Percentiles rank a stretch among this genome's conserved stretches.
Conservation (phyloP, 257 asterid genomes). For the Ehretia macrophylla region DNA sequence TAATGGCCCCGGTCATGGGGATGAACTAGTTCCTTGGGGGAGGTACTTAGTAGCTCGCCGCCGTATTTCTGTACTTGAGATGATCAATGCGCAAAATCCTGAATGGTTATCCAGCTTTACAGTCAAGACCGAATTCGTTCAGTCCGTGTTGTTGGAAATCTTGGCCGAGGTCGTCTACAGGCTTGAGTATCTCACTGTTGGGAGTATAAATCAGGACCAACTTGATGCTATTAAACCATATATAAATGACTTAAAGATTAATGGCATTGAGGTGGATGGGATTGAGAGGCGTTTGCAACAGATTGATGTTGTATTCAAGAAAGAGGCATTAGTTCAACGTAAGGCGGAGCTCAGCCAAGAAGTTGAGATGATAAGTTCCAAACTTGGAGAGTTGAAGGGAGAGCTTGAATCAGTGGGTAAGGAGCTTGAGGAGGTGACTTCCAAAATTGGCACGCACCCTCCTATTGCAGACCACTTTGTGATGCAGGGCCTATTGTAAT, state of each 20-base stretch:
- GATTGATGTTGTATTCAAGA: constrained; percentile 1
- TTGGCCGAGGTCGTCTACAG: constrained; percentile 13
- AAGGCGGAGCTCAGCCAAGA: constrained; percentile 5
- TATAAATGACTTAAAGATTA: constrained; percentile 15
- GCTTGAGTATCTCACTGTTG: constrained; percentile 11
- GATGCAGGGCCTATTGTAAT: constrained; percentile 17
- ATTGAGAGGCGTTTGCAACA: constrained; percentile 9
- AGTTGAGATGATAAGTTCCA: neutral
- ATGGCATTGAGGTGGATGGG: constrained; percentile 17
- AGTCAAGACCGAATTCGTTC: neutral
- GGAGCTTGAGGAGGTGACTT: constrained; percentile 12
- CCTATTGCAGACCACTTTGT: constrained; percentile 5
- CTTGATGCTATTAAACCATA: constrained; percentile 4
- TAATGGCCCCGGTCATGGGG: constrained; percentile 12
- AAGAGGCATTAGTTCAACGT: constrained; percentile 1
- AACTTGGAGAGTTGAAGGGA: neutral
- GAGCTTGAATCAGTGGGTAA: neutral
- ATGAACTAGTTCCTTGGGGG: constrained; percentile 15
- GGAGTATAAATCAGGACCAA: constrained; percentile 6
- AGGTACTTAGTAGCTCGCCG: constrained; percentile 15
- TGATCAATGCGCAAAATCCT: constrained; percentile 13
- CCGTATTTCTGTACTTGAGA: constrained; percentile 14
- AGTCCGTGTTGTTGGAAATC: constrained; percentile 5
- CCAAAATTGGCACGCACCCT: constrained; percentile 1
- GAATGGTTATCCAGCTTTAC: constrained; percentile 7